Percentiles rank a stretch among this genome's conserved stretches.
phyloP scores from a whole-genome alignment of 1,139 yeast species.

The Spencermartinsiella ligniputridi region DNA sequence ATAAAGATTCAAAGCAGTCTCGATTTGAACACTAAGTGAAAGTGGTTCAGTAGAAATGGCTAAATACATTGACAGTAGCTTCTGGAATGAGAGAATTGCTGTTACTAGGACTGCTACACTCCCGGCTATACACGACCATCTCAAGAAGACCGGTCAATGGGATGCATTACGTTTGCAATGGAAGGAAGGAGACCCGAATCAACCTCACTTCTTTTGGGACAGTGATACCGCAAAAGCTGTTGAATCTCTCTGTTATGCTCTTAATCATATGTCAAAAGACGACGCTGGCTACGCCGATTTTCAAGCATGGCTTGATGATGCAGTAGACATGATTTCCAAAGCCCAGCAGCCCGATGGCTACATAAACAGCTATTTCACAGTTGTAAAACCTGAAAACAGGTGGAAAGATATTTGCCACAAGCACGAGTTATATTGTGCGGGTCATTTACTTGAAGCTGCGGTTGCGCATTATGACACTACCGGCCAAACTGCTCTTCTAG shows the following conservation, averaged over 20 bases:
- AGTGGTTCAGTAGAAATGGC: background rate
- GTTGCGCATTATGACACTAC: constrained; percentile 26
- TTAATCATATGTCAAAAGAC: constrained; percentile 15
- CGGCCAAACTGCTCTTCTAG: constrained; percentile 20
- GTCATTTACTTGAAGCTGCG: constrained; percentile 29
- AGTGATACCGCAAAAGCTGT: constrained; percentile 29
- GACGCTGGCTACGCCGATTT: constrained; percentile 3
- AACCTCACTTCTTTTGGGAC: constrained; percentile 28
- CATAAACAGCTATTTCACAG: constrained; percentile 25
- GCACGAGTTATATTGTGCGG: constrained; percentile 30
- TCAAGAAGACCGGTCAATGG: constrained; percentile 29
- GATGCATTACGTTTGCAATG: constrained; percentile 25
- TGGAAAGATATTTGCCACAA: constrained; percentile 22
- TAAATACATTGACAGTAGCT: constrained; percentile 1
- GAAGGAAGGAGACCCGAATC: constrained; percentile 12
- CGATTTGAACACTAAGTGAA: background rate
- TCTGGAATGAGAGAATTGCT: constrained; percentile 11
- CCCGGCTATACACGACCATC: constrained; percentile 26
- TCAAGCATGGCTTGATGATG: constrained; percentile 15
- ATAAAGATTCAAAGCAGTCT: background rate
- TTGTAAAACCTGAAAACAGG: constrained; percentile 23
- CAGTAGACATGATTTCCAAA: constrained; percentile 26
- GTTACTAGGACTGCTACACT: constrained; percentile 19
- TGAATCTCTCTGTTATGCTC: constrained; percentile 25
- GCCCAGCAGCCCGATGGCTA: constrained; percentile 30